Evolutionary conservation across 1,284 basidiomycete genomes (phyloP), one percentile per base, ranked within the genome.

Genomic region (Pulveroboletus ridleyi): DNA sequence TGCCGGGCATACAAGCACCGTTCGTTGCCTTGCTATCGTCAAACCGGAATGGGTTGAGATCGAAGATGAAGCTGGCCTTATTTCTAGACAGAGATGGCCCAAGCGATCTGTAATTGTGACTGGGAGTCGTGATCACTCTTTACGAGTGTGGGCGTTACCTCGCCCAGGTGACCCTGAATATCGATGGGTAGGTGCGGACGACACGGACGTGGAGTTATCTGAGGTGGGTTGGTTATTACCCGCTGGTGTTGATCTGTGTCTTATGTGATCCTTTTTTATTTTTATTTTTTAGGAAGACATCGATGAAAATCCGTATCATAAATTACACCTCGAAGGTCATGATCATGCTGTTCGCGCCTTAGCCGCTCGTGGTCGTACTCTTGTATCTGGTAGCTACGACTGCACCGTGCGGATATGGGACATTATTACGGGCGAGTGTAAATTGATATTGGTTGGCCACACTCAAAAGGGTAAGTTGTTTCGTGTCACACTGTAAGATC

Each of bases 371-470:
- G 95, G 96, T 7, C 85, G 93, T 53, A 95, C 92, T 2, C 84
- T 97, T 56, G 92, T 96, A 29, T 96, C 95, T n/a, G 96, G 95
- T 39, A 96, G 95, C 71, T 98, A 98, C 78, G 96, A 98, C 75
- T 92, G 89, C 74, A 94, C 89, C 6, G 95, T 98, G 49, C 89
- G 96, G 49, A 92, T 98, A 46, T 98, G 96, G 96, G 95, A 98
- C 76, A 91, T 95, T 64, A 85, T 95, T 68, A 92, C 89, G n/a
- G 96, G 96, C 17, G 83, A 86, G 53, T 94, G 92, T 76, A 89
- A 89, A 72, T 92, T 91, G 83, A 84, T 91, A 11, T 82, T 98
- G 57, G 83, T 85, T 4, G 96, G 96, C 0, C 96, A 98, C 76
- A 91, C 91, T 33, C 92, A 95, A 76, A 97, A 96, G 86, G 95